Conservation (phyloP, 176 grass and related monocot genomes). For the Secale cereale region DNA sequence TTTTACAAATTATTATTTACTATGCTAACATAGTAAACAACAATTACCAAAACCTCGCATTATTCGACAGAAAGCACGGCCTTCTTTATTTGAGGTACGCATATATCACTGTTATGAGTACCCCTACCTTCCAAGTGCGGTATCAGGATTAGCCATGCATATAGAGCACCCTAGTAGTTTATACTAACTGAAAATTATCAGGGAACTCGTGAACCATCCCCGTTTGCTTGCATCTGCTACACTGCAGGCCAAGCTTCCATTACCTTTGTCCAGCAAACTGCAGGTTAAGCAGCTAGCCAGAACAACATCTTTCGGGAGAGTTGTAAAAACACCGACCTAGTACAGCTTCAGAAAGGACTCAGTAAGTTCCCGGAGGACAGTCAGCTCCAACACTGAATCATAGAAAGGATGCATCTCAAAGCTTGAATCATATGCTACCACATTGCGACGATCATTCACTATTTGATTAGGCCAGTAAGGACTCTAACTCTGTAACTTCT, state of each 20-base stretch:
- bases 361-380: too few species aligned
- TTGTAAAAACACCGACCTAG: neutral
- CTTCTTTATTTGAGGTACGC: too few species aligned
- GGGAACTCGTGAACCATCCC: neutral
- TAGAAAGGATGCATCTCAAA: neutral
- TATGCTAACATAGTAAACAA: too few species aligned
- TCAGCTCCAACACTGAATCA: too few species aligned
- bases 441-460: neutral
- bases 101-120: too few species aligned
- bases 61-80: too few species aligned
- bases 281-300: neutral
- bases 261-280: neutral
- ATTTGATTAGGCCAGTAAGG: neutral
- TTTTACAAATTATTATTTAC: too few species aligned
- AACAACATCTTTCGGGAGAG: neutral
- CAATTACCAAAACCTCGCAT: too few species aligned
- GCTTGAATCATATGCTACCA: neutral
- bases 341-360: neutral
- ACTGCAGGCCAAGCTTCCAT: neutral
- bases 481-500: neutral
- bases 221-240: neutral
- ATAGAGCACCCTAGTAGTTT: too few species aligned
- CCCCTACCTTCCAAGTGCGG: too few species aligned
- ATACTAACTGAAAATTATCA: neutral
- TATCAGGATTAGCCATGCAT: too few species aligned